phyloP scores from a whole-genome alignment of 1,139 yeast genomes.

The Yamadazyma buinensis region DNA sequence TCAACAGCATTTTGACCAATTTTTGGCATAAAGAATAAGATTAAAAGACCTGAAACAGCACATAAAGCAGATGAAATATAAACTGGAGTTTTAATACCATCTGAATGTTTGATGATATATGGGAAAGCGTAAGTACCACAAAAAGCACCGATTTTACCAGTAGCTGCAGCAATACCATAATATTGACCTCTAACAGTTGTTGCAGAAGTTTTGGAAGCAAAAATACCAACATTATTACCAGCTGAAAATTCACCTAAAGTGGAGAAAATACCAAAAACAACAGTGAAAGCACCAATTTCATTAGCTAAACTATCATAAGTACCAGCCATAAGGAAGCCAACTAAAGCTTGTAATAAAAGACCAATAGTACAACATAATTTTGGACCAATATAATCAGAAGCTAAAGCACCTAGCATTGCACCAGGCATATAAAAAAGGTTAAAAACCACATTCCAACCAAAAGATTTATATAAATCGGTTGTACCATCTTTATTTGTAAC shows the following conservation, averaged over 20 bases:
- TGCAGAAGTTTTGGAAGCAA: slow-evolving; percentile 84
- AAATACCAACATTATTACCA: slow-evolving; percentile 85
- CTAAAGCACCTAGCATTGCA: slow-evolving; percentile 73
- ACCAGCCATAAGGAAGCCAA: slow-evolving; percentile 88
- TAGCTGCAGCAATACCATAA: slow-evolving; percentile 88
- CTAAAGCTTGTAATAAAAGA: slow-evolving; percentile 64
- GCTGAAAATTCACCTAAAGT: slow-evolving; percentile 93
- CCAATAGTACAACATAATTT: slow-evolving; percentile 72
- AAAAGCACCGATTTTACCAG: slow-evolving; percentile 90
- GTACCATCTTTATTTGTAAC: slow-evolving; percentile 46
- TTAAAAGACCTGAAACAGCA: slow-evolving; percentile 63
- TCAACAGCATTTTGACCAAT: slow-evolving; percentile 81
- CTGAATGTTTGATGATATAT: slow-evolving; percentile 47
- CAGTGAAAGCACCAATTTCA: slow-evolving; percentile 74
- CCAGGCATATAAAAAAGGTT: slow-evolving; percentile 90
- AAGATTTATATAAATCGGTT: slow-evolving; percentile 59
- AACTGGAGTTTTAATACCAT: slow-evolving; percentile 71
- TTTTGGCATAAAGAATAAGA: slow-evolving; percentile 70
- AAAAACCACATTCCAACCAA: slow-evolving; percentile 92
- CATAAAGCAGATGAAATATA: slow-evolving; percentile 78
- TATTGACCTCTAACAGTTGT: slow-evolving; percentile 88
- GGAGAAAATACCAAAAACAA: slow-evolving; percentile 81
- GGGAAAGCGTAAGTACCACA: slow-evolving; percentile 91
- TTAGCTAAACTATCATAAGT: slow-evolving; percentile 50
- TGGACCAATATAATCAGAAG: slow-evolving; percentile 87